Evolutionary conservation across 495 filamentous ascomycete genomes (phyloP).

Genomic region (Xylaria palmicola): DNA sequence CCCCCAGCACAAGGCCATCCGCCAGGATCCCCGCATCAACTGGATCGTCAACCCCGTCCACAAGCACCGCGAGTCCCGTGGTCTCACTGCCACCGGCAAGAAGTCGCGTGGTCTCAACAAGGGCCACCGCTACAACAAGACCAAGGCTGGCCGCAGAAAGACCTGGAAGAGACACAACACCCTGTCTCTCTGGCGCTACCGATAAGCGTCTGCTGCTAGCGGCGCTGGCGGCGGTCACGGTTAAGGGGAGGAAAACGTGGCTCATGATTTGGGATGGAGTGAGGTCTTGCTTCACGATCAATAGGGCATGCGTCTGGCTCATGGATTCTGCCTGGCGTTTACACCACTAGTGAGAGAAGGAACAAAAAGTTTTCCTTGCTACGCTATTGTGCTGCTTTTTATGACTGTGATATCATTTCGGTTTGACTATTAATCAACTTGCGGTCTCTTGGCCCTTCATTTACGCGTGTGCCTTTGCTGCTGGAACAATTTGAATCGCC

Average conservation of each 20-base stretch:
- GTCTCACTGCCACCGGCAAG: constrained; percentile 97
- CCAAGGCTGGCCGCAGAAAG: constrained; percentile 89
- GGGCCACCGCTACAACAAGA: constrained; percentile 99
- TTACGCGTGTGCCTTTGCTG: not conserved
- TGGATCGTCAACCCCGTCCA: constrained; percentile 99
- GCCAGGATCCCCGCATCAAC: constrained; percentile 98
- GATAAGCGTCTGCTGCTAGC: constrained; percentile 41
- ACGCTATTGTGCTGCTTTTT: constrained; percentile 14
- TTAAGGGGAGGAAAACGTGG: constrained; percentile 20
- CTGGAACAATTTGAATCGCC: not conserved
- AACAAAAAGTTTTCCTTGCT: constrained; percentile 28
- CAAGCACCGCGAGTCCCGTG: constrained; percentile 98
- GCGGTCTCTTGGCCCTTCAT: not conserved
- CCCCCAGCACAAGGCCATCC: constrained; percentile 99
- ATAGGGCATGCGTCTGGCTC: constrained; percentile 33
- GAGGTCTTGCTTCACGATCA: constrained; percentile 29
- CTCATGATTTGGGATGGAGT: constrained; percentile 28
- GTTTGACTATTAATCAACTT: constrained; percentile 12
- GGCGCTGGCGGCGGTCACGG: constrained; percentile 5
- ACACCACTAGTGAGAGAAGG: constrained; percentile 33
- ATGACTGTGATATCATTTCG: constrained; percentile 21
- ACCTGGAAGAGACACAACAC: constrained; percentile 99
- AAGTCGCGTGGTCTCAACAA: constrained; percentile 98
- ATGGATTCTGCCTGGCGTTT: constrained; percentile 36
- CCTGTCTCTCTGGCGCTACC: constrained; percentile 87